These are phyloP conservation scores for Aspergillus olivimuriae DNA, from an alignment of 495 filamentous ascomycete genomes.

Conservation along the genomic window DNA sequence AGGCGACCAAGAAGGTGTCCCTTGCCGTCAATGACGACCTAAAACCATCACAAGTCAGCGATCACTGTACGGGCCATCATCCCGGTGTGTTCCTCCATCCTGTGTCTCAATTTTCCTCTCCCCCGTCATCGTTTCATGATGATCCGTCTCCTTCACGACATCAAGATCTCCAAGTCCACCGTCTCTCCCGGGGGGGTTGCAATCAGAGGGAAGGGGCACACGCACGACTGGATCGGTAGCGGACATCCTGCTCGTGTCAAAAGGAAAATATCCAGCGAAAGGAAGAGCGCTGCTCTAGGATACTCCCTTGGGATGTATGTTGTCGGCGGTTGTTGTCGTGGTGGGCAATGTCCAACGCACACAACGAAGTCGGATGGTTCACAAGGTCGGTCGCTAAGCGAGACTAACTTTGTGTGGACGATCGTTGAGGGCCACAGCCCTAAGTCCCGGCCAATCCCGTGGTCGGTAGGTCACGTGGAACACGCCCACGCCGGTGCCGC, in stretches of 20 bases:
- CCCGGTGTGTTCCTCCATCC: neutral
- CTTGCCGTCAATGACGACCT: slow-evolving; percentile 99
- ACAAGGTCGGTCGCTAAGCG: slow-evolving; percentile 35
- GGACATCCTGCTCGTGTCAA: slow-evolving; percentile 76
- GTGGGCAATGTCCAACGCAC: slow-evolving; percentile 41
- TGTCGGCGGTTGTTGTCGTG: slow-evolving; percentile 48
- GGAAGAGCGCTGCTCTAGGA: slow-evolving; percentile 32
- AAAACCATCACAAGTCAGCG: slow-evolving; percentile 27
- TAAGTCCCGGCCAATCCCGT: slow-evolving; percentile 26
- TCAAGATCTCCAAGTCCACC: slow-evolving; percentile 6
- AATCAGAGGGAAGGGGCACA: slow-evolving; percentile 29
- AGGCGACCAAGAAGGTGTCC: slow-evolving; percentile 98
- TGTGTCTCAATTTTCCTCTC: neutral
- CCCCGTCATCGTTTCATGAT: neutral
- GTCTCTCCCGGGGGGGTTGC: slow-evolving; percentile 8
- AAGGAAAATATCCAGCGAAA: slow-evolving; percentile 34
- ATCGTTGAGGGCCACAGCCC: slow-evolving; percentile 36
- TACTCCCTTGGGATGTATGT: slow-evolving; percentile 40
- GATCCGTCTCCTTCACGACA: neutral
- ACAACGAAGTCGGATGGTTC: slow-evolving; percentile 43
- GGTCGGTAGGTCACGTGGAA: slow-evolving; percentile 19
- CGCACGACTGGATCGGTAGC: slow-evolving; percentile 94
- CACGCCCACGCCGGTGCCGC: no score
- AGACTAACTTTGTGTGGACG: slow-evolving; percentile 36
- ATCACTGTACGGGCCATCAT: slow-evolving; percentile 1